Evolutionary conservation across 257 asterid genomes (phyloP).

Genomic region (Anisodus acutangulus): DNA sequence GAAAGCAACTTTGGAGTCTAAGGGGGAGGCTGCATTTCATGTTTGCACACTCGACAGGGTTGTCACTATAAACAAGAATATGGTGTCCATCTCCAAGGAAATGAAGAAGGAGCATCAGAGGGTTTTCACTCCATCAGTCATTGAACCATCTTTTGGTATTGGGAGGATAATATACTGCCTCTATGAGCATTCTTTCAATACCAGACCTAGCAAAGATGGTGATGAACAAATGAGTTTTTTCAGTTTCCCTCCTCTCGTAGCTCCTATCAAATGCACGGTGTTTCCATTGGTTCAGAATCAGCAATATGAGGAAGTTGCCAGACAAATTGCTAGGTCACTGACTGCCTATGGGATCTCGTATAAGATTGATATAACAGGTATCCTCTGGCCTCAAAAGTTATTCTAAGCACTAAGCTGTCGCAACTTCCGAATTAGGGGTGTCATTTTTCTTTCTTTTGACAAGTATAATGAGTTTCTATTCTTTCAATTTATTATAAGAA

Average conservation of each 20-base stretch:
- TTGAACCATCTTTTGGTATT: slow-evolving; percentile 92
- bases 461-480: slow-evolving; percentile 1
- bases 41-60: slow-evolving; percentile 71
- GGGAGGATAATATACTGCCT: slow-evolving; percentile 91
- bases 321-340: slow-evolving; percentile 59
- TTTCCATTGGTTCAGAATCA: slow-evolving; percentile 88
- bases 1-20: slow-evolving; percentile 64
- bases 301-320: slow-evolving; percentile 74
- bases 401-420: slow-evolving; percentile 22
- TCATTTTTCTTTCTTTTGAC: not conserved
- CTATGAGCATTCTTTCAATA: slow-evolving; percentile 77
- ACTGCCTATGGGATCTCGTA: slow-evolving; percentile 72
- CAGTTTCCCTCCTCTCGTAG: slow-evolving; percentile 77
- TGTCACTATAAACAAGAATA: slow-evolving; percentile 67
- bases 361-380: slow-evolving; percentile 87
- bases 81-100: slow-evolving; percentile 78
- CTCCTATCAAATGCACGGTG: slow-evolving; percentile 90
- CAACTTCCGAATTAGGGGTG: not conserved
- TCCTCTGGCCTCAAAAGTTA: slow-evolving; percentile 1
- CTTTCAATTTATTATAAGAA: not conserved
- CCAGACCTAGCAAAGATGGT: slow-evolving; percentile 71
- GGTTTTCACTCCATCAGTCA: slow-evolving; percentile 85
- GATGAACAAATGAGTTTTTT: slow-evolving; percentile 81
- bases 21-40: slow-evolving; percentile 66
- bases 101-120: slow-evolving; percentile 80